These are phyloP conservation scores for Trichoderma aggressivum DNA, from an alignment of 2,329 filamentous ascomycete genomes.

Conservation along the genomic window DNA sequence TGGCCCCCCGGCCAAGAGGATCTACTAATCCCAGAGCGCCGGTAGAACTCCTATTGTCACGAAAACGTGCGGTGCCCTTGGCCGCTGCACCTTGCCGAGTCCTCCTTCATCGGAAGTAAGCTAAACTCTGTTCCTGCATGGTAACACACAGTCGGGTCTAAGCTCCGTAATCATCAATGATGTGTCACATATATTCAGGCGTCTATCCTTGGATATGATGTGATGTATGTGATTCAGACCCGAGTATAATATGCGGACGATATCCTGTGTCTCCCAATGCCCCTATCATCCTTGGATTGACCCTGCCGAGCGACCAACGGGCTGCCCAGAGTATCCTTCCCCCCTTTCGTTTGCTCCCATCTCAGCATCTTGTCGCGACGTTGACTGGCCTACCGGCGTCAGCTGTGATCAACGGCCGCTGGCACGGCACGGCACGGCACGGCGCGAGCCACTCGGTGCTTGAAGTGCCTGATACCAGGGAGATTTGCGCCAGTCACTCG, in stretches of 20 bases:
- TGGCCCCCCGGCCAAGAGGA: not conserved
- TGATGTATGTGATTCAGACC: not conserved
- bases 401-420: not conserved
- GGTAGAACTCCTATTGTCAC: not conserved
- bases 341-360: not conserved
- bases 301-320: not conserved
- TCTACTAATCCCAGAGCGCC: conserved; percentile 14
- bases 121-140: conserved; percentile 21
- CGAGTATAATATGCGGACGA: not conserved
- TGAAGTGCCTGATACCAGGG: not conserved
- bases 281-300: not conserved
- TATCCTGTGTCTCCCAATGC: not conserved
- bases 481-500: not conserved
- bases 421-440: not conserved
- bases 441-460: conserved; percentile 3
- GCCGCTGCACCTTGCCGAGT: not conserved
- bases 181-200: conserved; percentile 17
- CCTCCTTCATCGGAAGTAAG: conserved; percentile 11
- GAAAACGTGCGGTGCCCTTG: conserved; percentile 9
- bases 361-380: not conserved
- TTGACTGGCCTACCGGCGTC: not conserved
- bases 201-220: conserved; percentile 8
- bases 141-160: conserved; percentile 20
- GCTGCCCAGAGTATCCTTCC: not conserved
- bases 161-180: conserved; percentile 16